Percentiles rank a stretch among this genome's conserved stretches.
These are phyloP conservation scores for Mortierella sp. DNA, from an alignment of 371 early-diverging fungal species.

Conservation along the genomic window DNA sequence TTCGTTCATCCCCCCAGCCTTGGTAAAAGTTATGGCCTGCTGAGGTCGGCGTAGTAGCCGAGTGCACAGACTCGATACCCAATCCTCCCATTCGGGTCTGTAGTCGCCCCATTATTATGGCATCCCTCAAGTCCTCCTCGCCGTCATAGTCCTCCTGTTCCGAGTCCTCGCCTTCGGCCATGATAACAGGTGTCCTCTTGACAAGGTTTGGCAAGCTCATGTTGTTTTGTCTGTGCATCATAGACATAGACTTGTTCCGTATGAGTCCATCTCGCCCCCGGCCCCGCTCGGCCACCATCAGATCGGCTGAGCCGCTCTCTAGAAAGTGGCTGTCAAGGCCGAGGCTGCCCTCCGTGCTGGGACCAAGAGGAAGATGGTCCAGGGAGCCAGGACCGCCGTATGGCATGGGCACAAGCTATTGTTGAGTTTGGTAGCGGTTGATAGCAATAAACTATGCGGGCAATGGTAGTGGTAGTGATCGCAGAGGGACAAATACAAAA, in stretches of 20 bases:
- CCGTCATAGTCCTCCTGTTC: not conserved
- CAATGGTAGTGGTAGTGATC: not conserved
- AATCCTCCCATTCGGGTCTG: not conserved
- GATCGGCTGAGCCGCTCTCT: conserved; percentile 9
- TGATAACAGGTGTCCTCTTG: conserved; percentile 1
- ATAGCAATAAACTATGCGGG: not conserved
- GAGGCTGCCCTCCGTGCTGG: conserved; percentile 40
- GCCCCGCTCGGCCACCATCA: conserved; percentile 2
- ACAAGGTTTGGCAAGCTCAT: not conserved
- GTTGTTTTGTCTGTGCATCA: not conserved
- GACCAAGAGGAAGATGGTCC: conserved; percentile 38
- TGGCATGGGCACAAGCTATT: conserved; percentile 16
- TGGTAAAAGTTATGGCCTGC: not conserved
- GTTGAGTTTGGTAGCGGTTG: not conserved
- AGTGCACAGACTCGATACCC: not conserved
- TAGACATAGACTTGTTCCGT: not conserved
- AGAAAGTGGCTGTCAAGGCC: conserved; percentile 30
- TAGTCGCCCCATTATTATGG: not conserved
- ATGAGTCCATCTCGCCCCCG: conserved; percentile 3
- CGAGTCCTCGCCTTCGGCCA: conserved; percentile 2
- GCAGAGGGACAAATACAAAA: no score
- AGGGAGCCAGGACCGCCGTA: conserved; percentile 22
- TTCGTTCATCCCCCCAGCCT: conserved; percentile 9
- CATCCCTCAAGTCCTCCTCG: not conserved
- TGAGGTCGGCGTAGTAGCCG: not conserved